Evolutionary conservation across 495 filamentous ascomycete genomes (phyloP).

Genomic region (Parmelia sp.): DNA sequence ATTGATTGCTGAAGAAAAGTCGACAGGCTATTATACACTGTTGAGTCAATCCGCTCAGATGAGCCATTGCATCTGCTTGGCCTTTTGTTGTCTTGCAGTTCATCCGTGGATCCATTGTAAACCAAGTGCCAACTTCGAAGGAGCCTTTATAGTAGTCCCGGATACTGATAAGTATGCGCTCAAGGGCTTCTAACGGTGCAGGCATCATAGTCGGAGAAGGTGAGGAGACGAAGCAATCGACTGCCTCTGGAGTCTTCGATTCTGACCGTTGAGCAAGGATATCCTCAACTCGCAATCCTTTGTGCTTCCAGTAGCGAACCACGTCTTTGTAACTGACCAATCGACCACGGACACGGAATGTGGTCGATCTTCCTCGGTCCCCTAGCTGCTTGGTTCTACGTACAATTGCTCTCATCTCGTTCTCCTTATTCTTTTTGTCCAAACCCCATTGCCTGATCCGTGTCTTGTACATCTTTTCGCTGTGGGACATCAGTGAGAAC

Average conservation of each 20-base stretch:
- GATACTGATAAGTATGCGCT: constrained; percentile 6
- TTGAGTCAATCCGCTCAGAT: not conserved
- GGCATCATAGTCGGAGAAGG: not conserved
- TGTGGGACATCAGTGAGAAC: not conserved
- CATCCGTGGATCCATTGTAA: not conserved
- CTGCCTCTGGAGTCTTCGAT: constrained; percentile 15
- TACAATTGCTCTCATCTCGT: constrained; percentile 30
- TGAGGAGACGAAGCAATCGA: constrained; percentile 9
- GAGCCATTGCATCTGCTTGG: accelerated
- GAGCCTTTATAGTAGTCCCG: constrained; percentile 13
- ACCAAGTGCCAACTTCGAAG: constrained; percentile 15
- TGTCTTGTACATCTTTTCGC: constrained; percentile 23
- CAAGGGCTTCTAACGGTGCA: constrained; percentile 4
- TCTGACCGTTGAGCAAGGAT: constrained; percentile 4
- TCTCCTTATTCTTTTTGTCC: constrained; percentile 28
- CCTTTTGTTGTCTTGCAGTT: not conserved
- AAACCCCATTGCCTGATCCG: constrained; percentile 26
- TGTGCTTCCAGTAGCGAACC: constrained; percentile 14
- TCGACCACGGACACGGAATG: not conserved
- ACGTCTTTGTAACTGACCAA: not conserved
- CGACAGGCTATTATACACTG: not conserved
- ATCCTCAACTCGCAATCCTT: constrained; percentile 8
- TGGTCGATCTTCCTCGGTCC: not conserved
- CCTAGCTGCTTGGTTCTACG: constrained; percentile 17
- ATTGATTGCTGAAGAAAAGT: not conserved